Conservation (phyloP, 2,329 filamentous ascomycete genomes). For the Fusarium sp. region DNA sequence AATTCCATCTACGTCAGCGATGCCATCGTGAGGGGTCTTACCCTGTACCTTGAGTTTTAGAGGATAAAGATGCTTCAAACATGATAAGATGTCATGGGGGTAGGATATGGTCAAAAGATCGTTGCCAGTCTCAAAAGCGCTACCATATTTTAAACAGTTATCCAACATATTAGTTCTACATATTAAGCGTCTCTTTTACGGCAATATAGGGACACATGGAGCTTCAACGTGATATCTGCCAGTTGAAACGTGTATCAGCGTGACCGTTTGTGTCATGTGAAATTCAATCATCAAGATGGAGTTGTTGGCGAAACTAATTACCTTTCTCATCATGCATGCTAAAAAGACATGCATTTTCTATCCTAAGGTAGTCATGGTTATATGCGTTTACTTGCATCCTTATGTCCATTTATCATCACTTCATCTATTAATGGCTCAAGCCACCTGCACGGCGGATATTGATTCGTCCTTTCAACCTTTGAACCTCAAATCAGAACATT, state of each 20-base stretch:
- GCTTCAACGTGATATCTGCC: neutral
- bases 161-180: neutral
- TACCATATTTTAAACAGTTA: neutral
- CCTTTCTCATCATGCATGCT: neutral
- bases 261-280: neutral
- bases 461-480: slow-evolving; percentile 11
- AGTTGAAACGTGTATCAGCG: neutral
- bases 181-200: neutral
- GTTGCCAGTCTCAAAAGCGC: neutral
- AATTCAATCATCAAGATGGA: neutral
- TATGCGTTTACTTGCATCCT: neutral
- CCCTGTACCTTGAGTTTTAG: slow-evolving; percentile 17
- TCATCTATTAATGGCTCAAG: slow-evolving; percentile 23
- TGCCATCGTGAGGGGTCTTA: slow-evolving; percentile 27
- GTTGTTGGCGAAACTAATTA: neutral
- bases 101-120: neutral
- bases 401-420: neutral
- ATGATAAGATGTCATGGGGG: neutral
- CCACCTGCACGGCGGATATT: slow-evolving; percentile 26
- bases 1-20: slow-evolving; percentile 33
- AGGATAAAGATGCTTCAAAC: neutral
- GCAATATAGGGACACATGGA: neutral
- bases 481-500: slow-evolving; percentile 23
- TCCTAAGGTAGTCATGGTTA: neutral
- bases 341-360: neutral